These are phyloP conservation scores for Rusavskia elegans DNA, from an alignment of 495 filamentous ascomycete genomes.

Conservation along the genomic window DNA sequence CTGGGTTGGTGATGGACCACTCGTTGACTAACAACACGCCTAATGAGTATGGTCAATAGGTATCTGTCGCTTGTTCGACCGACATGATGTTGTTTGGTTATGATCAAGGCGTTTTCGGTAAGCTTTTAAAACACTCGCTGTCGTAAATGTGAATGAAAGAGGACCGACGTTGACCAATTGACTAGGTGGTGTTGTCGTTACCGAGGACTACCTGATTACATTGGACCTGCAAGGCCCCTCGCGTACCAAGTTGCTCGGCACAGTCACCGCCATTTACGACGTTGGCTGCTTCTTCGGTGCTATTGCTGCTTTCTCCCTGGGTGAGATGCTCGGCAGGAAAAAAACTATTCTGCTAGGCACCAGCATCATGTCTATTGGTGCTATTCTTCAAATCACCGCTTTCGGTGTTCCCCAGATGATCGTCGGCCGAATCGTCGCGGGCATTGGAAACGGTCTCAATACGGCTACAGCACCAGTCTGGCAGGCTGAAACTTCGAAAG, in stretches of 20 bases:
- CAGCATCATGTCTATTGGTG: constrained; percentile 42
- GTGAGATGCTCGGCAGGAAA: constrained; percentile 42
- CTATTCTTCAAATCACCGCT: constrained; percentile 45
- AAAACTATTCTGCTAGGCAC: constrained; percentile 39
- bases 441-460: constrained; percentile 52
- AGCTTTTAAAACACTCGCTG: neutral
- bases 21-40: neutral
- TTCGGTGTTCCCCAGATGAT: constrained; percentile 49
- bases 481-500: constrained; percentile 47
- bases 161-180: neutral
- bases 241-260: constrained; percentile 33
- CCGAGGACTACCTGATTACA: constrained; percentile 36
- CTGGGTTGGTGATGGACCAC: neutral
- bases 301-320: constrained; percentile 40
- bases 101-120: constrained; percentile 5
- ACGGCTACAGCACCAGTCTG: constrained; percentile 48
- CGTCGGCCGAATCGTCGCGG: constrained; percentile 41
- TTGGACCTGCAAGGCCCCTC: constrained; percentile 31
- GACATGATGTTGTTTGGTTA: constrained; percentile 47
- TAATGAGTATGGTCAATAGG: neutral
- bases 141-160: neutral
- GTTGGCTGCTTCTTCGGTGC: constrained; percentile 45
- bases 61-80: constrained; percentile 34
- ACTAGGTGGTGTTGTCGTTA: constrained; percentile 39
- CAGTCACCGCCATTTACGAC: constrained; percentile 40